phyloP scores from a whole-genome alignment of 1,139 yeast genomes.

The Magnusiomyces clavatus region DNA sequence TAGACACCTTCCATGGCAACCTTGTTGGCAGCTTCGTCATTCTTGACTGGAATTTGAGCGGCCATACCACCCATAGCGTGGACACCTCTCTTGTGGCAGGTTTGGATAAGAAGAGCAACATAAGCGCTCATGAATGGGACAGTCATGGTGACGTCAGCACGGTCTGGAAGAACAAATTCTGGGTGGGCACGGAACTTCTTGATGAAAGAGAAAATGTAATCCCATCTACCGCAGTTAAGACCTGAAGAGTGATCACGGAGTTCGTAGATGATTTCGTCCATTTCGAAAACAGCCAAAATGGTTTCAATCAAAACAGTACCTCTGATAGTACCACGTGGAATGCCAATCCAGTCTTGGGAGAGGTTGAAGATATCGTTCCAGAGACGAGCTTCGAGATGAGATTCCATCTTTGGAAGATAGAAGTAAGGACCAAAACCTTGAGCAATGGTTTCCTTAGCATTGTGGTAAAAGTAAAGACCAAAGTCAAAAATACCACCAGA shows the following conservation, averaged over 20 bases:
- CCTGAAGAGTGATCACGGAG: conserved; percentile 70
- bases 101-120: conserved; percentile 57
- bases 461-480: conserved; percentile 68
- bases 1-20: conserved; percentile 65
- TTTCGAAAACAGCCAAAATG: conserved; percentile 68
- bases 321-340: conserved; percentile 65
- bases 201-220: conserved; percentile 66
- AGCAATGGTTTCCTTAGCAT: conserved; percentile 51
- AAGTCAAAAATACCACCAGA: conserved; percentile 72
- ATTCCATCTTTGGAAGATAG: conserved; percentile 75
- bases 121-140: conserved; percentile 70
- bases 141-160: conserved; percentile 66
- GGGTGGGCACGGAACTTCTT: conserved; percentile 59
- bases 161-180: conserved; percentile 60
- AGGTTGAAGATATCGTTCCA: conserved; percentile 72
- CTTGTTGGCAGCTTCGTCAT: conserved; percentile 54
- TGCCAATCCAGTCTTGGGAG: conserved; percentile 58
- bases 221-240: conserved; percentile 80
- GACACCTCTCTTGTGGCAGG: conserved; percentile 68
- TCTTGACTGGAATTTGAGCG: conserved; percentile 72
- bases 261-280: conserved; percentile 75
- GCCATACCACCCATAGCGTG: conserved; percentile 87
- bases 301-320: conserved; percentile 77
- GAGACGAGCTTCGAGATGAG: conserved; percentile 68
- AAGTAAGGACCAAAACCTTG: conserved; percentile 72